phyloP scores from a whole-genome alignment of 768 basidiomycete species.

The Leucogyrophana mollusca region DNA sequence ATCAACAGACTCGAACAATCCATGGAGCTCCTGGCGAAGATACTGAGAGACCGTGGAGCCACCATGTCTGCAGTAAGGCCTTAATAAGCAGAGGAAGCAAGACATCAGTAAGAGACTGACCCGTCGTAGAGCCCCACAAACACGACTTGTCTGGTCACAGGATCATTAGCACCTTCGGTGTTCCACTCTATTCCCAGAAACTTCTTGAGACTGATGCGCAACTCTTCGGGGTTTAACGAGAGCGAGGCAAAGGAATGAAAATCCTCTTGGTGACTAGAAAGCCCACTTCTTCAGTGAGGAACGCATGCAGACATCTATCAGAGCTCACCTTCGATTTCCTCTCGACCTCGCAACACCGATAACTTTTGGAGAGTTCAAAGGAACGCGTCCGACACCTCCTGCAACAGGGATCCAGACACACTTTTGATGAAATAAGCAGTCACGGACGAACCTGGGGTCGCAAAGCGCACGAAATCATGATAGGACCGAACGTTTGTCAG shows the following conservation, averaged over 20 bases:
- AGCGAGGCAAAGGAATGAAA: conserved; percentile 76
- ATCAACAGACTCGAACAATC: conserved; percentile 76
- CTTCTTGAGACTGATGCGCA: conserved; percentile 62
- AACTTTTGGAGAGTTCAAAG: conserved; percentile 72
- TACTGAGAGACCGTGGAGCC: conserved; percentile 89
- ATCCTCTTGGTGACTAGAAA: conserved; percentile 83
- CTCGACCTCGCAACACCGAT: conserved; percentile 76
- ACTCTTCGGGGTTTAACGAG: conserved; percentile 73
- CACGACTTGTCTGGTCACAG: conserved; percentile 70
- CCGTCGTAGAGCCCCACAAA: conserved; percentile 94
- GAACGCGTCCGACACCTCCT: conserved; percentile 69
- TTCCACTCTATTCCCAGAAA: conserved; percentile 71
- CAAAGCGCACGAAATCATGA: conserved; percentile 68
- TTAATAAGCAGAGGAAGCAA: conserved; percentile 1
- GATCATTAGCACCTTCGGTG: conserved; percentile 48
- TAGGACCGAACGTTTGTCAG: conserved; percentile 34
- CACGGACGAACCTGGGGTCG: conserved; percentile 36
- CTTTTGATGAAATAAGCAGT: conserved; percentile 8
- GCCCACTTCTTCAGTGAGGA: conserved; percentile 11
- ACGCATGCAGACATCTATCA: conserved; percentile 18
- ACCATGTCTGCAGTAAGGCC: conserved; percentile 69
- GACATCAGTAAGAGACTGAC: conserved; percentile 37
- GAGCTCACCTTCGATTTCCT: conserved; percentile 65
- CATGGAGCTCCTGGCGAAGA: conserved; percentile 82
- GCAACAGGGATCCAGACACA: conserved; percentile 3